Conservation (phyloP, 495 filamentous ascomycete genomes). For the Usnea hakonensis region DNA sequence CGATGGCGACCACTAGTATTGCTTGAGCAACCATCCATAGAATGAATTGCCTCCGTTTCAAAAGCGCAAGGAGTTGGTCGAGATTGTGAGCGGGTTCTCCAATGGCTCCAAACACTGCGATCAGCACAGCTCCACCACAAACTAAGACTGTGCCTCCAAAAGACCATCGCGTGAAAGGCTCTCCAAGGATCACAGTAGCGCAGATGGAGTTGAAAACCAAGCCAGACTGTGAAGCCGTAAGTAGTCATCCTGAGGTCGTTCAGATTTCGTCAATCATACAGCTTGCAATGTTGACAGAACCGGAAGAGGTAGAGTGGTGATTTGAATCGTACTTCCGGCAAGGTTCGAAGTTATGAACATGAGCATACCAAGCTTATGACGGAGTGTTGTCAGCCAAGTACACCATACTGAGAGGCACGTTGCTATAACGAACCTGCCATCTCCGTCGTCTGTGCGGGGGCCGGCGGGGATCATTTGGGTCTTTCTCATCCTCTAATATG, state of each 20-base stretch:
- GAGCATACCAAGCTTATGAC: conserved; percentile 67
- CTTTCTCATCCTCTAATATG: conserved; percentile 92
- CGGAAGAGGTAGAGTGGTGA: conserved; percentile 90
- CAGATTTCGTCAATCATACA: conserved; percentile 32
- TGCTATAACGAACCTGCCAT: conserved; percentile 65
- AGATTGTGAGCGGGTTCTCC: conserved; percentile 90
- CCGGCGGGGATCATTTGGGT: conserved; percentile 64
- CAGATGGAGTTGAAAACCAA: conserved; percentile 98
- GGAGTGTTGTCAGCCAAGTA: conserved; percentile 7
- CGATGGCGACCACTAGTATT: conserved; percentile 60
- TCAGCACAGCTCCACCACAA: conserved; percentile 74
- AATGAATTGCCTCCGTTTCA: conserved; percentile 70
- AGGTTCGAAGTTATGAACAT: conserved; percentile 96
- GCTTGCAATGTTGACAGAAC: conserved; percentile 94
- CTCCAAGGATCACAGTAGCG: conserved; percentile 84
- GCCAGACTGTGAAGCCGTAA: conserved; percentile 51
- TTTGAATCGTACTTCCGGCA: conserved; percentile 91
- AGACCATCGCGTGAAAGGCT: conserved; percentile 90
- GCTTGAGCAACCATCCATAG: conserved; percentile 80
- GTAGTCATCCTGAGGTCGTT: conserved; percentile 12
- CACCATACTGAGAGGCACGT: background rate
- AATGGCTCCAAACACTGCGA: conserved; percentile 90
- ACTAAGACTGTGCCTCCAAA: conserved; percentile 84
- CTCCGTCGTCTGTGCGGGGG: conserved; percentile 84
- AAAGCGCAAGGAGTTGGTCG: conserved; percentile 67